Percentiles rank a stretch among this genome's conserved stretches.
These are phyloP conservation scores for Fraxinus americana DNA, from an alignment of 257 asterid genomes.

Conservation along the genomic window DNA sequence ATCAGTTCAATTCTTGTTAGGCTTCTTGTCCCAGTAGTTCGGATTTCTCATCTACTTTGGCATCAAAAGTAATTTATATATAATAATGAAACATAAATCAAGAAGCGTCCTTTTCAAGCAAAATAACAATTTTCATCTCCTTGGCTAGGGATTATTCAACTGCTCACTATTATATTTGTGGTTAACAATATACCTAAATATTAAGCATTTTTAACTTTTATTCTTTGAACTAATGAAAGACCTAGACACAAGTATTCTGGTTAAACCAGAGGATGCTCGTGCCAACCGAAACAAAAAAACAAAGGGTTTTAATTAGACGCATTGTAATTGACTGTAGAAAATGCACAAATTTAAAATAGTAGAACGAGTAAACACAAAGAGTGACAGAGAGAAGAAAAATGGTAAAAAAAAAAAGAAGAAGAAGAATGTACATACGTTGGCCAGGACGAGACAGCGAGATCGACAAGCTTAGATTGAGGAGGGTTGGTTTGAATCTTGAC, in stretches of 20 bases:
- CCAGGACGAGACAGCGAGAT: conserved; percentile 32
- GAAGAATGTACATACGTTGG: conserved; percentile 23
- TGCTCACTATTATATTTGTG: background rate
- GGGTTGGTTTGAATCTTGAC: conserved; percentile 32
- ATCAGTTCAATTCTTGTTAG: background rate
- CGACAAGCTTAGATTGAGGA: conserved; percentile 27
- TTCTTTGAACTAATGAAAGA: background rate
- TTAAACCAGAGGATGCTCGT: background rate
- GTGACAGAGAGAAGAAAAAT: background rate
- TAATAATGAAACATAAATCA: background rate
- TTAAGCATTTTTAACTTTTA: background rate
- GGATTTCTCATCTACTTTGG: background rate
- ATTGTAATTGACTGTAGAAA: background rate
- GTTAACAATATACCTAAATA: background rate
- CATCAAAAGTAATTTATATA: background rate
- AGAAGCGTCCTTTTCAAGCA: background rate
- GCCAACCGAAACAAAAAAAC: background rate
- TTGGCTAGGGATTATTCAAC: background rate
- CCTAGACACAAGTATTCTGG: background rate
- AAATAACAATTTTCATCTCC: background rate
- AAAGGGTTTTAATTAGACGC: background rate
- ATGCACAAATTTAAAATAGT: background rate
- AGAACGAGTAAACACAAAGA: background rate
- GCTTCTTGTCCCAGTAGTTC: background rate
- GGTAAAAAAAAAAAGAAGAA: too few species aligned